Percentiles rank a stretch among this genome's conserved stretches.
Conservation (phyloP, 495 filamentous ascomycete genomes). For the Penicillium riverlandense region DNA sequence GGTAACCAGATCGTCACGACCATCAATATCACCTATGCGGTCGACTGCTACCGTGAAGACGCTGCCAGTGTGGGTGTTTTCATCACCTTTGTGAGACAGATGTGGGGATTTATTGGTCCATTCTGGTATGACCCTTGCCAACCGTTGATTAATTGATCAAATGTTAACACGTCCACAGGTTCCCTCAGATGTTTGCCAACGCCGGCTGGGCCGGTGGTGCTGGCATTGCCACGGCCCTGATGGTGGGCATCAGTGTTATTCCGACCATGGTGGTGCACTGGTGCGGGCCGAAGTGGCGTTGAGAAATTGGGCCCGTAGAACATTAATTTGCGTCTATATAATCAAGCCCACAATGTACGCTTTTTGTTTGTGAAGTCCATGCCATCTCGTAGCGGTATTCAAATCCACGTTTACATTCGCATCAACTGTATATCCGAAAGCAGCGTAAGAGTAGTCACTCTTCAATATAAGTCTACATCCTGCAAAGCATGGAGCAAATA, state of each 20-base stretch:
- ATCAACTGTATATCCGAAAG: too few species aligned
- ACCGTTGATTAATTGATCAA: neutral
- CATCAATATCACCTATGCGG: slow-evolving; percentile 45
- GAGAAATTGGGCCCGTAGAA: slow-evolving; percentile 9
- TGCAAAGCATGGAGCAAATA: too few species aligned
- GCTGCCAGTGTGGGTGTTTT: slow-evolving; percentile 46
- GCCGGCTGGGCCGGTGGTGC: slow-evolving; percentile 31
- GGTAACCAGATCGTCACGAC: slow-evolving; percentile 53
- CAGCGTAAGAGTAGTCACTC: too few species aligned
- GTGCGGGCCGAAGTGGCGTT: slow-evolving; percentile 17
- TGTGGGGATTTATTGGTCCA: slow-evolving; percentile 51
- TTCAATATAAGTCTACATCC: too few species aligned
- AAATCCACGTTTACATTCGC: too few species aligned
- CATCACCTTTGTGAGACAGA: slow-evolving; percentile 44
- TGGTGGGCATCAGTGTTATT: slow-evolving; percentile 28
- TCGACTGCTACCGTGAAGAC: slow-evolving; percentile 43
- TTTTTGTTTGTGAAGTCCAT: too few species aligned
- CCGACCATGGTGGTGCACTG: slow-evolving; percentile 31
- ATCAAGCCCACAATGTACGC: neutral
- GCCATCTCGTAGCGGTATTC: too few species aligned
- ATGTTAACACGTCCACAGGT: slow-evolving; percentile 13
- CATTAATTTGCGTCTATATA: slow-evolving; percentile 7
- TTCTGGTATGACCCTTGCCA: slow-evolving; percentile 36
- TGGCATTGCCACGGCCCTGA: slow-evolving; percentile 24
- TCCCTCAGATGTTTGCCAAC: slow-evolving; percentile 35